Base-by-base conservation (phyloP, 2,329 filamentous ascomycete species). In the Lasiodiplodia sp. region DNA sequence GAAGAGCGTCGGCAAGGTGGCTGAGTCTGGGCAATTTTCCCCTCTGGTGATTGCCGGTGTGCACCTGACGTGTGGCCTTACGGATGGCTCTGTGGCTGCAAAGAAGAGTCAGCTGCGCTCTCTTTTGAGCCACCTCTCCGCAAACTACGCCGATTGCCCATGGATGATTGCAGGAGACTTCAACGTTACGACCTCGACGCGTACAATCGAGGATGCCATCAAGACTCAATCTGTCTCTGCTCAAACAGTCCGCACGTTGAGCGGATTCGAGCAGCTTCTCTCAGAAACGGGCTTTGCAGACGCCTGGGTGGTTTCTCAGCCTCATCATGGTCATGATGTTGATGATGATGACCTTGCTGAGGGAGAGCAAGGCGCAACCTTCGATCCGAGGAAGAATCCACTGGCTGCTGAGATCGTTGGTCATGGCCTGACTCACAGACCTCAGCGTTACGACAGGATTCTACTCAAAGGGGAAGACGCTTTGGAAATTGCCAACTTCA, bases 401-500 rank as follows among this genome's bases (percentile, higher is more conserved):
- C 80, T 90, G 14, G 88, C 89, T 3, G 82, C 84, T 1, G 79
- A 82, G 12, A 83, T 84, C 3, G 83, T 85, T 1, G 84, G 86
- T 52, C 82, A 82, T 71, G 83, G 87, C 11, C 88, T 89, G 2
- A 83, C 86, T 58, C 84, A 84, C 71, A 82, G 87, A 23, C 88
- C 89, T 2, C 89, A 91, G 73, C 80, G 90, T 58, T 91, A 91
- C 70, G 89, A 91, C 72, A 83, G 89, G 40, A 88, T 92, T 55
- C 77, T 91, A 2, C 76, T 88, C 40, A 85, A 82, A 55, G 78
- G 79, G 7, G 77, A 80, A 18, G 81, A 76, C 3, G 51, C 74
- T 2, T 75, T 86, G 6, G 73, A 76, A 18, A 76, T 86, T 5
- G 73, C 73, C 3, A 75, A 78, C 0, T 90, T 89, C 77, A 88